Conservation (phyloP, 768 basidiomycete genomes). For the Suillus decipiens region DNA sequence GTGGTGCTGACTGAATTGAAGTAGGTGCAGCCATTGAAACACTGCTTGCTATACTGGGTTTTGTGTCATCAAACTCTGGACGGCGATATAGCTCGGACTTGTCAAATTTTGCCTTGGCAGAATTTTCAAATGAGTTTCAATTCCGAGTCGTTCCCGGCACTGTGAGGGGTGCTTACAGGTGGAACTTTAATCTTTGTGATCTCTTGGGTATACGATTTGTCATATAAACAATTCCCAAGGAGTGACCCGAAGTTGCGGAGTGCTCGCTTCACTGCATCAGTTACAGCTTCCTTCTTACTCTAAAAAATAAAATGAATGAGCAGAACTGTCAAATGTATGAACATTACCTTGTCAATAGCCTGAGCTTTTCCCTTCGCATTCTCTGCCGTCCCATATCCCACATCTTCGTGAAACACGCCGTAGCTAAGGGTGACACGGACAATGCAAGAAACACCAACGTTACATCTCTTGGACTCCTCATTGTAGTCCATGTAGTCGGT, state of each 20-base stretch:
- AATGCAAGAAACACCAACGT: conserved; percentile 80
- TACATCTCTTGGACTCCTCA: conserved; percentile 65
- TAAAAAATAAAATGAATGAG: conserved; percentile 33
- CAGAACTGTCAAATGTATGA: not conserved
- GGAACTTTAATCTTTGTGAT: conserved; percentile 85
- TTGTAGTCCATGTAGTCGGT: conserved; percentile 80
- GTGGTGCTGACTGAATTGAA: conserved; percentile 1
- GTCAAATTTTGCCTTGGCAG: conserved; percentile 64
- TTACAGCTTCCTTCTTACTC: conserved; percentile 99
- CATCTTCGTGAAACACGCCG: conserved; percentile 89
- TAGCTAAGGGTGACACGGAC: conserved; percentile 86
- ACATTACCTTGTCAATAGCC: conserved; percentile 86
- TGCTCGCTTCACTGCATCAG: conserved; percentile 90
- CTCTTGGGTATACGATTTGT: conserved; percentile 85
- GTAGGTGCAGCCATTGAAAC: conserved; percentile 4
- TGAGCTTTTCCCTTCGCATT: conserved; percentile 83
- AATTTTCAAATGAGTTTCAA: conserved; percentile 12
- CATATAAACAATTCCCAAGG: conserved; percentile 96
- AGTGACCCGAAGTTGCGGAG: conserved; percentile 93
- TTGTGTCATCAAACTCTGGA: conserved; percentile 63
- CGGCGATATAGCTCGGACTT: conserved; percentile 65
- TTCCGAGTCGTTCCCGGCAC: not conserved
- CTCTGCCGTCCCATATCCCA: conserved; percentile 87
- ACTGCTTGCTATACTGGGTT: conserved; percentile 23
- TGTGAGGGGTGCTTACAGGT: conserved; percentile 53